Conservation (phyloP, 2,329 filamentous ascomycete genomes). For the Colletotrichum plurivorum region DNA sequence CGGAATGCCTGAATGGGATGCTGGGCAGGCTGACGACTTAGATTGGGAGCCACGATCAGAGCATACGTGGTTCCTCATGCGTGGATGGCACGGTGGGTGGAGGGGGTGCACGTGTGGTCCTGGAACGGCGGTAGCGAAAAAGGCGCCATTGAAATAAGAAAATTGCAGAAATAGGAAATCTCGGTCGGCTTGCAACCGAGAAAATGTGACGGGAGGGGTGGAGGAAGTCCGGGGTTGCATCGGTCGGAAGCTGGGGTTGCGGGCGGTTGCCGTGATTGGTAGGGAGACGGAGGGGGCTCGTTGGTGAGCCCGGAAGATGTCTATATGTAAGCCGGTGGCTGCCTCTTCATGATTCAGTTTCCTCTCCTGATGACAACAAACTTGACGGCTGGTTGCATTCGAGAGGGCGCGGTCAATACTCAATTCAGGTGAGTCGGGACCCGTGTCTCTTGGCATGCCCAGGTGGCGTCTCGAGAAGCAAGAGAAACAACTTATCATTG, state of each 20-base stretch:
- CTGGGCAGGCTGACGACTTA: constrained; percentile 3
- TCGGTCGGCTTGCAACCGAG: constrained; percentile 32
- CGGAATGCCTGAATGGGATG: constrained; percentile 34
- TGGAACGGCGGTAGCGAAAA: constrained; percentile 14
- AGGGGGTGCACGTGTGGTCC: constrained; percentile 4
- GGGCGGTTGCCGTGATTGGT: constrained; percentile 21
- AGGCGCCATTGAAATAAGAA: constrained; percentile 12
- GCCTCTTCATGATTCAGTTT: constrained; percentile 5
- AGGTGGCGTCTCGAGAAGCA: neutral
- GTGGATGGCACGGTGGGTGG: neutral
- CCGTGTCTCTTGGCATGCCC: neutral
- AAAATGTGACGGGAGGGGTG: constrained; percentile 26
- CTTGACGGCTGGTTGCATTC: constrained; percentile 6
- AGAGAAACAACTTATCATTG: too few relatives aligned
- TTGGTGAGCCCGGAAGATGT: neutral
- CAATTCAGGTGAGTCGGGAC: neutral
- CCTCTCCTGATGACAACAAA: neutral
- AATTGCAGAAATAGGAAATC: constrained; percentile 37
- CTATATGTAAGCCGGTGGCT: constrained; percentile 10
- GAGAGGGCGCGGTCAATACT: neutral
- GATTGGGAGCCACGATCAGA: constrained; percentile 21
- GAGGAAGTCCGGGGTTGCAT: constrained; percentile 25
- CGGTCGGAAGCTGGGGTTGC: constrained; percentile 11
- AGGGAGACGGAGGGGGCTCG: neutral
- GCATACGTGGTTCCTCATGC: neutral